These are phyloP conservation scores for Stentor coeruleus DNA, from an alignment of 73 alveolate genomes.

Conservation along the genomic window DNA sequence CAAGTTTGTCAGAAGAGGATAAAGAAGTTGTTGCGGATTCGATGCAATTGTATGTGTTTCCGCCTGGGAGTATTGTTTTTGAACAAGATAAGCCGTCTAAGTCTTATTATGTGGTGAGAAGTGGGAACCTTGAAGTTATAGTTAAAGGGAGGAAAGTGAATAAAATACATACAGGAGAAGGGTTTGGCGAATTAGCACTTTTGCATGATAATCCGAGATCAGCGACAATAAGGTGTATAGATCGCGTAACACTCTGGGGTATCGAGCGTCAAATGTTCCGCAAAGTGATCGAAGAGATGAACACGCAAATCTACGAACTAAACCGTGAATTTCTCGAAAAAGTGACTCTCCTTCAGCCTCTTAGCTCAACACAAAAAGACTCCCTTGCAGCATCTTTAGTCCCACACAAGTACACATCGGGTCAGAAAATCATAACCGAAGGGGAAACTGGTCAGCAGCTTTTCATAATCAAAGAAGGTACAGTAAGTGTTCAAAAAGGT, in stretches of 20 bases:
- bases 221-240: constrained; percentile 57
- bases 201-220: constrained; percentile 61
- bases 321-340: constrained; percentile 41
- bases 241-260: constrained; percentile 46
- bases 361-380: constrained; percentile 21
- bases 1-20: constrained; percentile 20
- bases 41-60: not conserved
- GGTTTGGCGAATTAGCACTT: constrained; percentile 70
- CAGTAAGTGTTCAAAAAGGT: constrained; percentile 50
- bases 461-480: constrained; percentile 68
- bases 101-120: constrained; percentile 13
- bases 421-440: constrained; percentile 56
- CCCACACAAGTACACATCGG: constrained; percentile 32
- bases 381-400: constrained; percentile 18
- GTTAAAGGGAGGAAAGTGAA: constrained; percentile 26
- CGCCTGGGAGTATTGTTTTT: not conserved
- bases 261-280: constrained; percentile 86
- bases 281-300: constrained; percentile 52
- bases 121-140: constrained; percentile 26
- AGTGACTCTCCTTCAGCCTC: constrained; percentile 29
- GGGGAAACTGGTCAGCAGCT: constrained; percentile 80
- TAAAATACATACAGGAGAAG: constrained; percentile 50
- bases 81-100: constrained; percentile 26
- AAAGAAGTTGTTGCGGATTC: constrained; percentile 12
- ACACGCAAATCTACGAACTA: constrained; percentile 38